phyloP scores from a whole-genome alignment of 805 yeast genomes.

The Ogataea paraovalis region DNA sequence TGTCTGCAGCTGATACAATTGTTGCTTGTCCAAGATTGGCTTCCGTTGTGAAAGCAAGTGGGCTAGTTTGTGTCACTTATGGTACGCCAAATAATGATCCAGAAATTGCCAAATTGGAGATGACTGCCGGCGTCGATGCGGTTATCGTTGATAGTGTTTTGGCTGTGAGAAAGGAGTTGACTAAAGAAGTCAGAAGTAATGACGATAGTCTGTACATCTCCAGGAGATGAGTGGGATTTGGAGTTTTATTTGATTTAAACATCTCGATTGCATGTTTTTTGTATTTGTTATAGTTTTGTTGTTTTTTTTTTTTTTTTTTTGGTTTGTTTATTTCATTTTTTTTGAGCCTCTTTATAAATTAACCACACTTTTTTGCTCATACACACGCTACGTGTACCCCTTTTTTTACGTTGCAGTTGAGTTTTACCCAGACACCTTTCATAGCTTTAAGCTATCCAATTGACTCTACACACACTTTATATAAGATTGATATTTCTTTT shows the following conservation, averaged over 20 bases:
- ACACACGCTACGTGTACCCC: no score
- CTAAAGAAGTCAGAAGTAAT: constrained; percentile 21
- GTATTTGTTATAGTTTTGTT: background rate
- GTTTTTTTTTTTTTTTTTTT: background rate
- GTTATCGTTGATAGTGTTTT: constrained; percentile 95
- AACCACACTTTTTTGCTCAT: no score
- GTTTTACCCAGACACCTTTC: no score
- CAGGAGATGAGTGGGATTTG: background rate
- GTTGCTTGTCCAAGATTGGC: constrained; percentile 89
- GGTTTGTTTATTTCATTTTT: no score
- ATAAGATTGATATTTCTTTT: no score
- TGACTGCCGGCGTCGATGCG: constrained; percentile 95
- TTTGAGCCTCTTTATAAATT: no score
- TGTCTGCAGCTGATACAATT: constrained; percentile 81
- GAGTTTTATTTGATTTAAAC: background rate
- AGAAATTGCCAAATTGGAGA: constrained; percentile 74
- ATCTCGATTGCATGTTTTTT: no score
- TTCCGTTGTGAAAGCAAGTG: constrained; percentile 84
- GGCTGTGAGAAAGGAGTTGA: constrained; percentile 84
- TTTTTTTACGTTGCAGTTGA: background rate
- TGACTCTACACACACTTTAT: no score
- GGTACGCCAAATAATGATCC: constrained; percentile 85
- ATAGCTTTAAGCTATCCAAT: no score
- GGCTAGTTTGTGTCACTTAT: constrained; percentile 89
- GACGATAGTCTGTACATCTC: constrained; percentile 7